Conservation (phyloP, 805 yeast species). For the Candida fluviatilis region DNA sequence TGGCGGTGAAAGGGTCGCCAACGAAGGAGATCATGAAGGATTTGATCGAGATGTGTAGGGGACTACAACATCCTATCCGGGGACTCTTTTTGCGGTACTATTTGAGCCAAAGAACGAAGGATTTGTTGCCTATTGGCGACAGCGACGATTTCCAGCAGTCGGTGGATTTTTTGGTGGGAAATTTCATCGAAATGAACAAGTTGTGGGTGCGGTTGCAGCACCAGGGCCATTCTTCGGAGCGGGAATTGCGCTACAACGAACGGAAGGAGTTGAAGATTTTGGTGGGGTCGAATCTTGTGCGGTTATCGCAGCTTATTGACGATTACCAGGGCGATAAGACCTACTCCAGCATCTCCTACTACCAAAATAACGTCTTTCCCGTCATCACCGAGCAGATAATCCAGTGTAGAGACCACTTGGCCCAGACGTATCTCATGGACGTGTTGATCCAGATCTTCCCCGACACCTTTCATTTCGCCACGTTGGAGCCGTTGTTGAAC, state of each 20-base stretch:
- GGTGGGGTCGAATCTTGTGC: conserved; percentile 88
- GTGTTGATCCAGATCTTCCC: conserved; percentile 94
- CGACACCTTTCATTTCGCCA: conserved; percentile 78
- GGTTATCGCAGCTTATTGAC: conserved; percentile 80
- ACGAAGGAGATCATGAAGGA: conserved; percentile 84
- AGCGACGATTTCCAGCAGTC: conserved; percentile 54
- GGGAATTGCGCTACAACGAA: conserved; percentile 68
- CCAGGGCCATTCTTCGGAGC: conserved; percentile 87
- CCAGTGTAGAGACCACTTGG: conserved; percentile 86
- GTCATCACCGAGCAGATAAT: conserved; percentile 82
- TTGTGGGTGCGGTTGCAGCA: conserved; percentile 96
- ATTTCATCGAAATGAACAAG: conserved; percentile 96
- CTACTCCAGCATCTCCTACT: conserved; percentile 27
- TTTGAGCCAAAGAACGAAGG: conserved; percentile 77
- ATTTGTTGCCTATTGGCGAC: conserved; percentile 45
- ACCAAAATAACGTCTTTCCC: conserved; percentile 62
- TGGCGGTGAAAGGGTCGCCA: conserved; percentile 76
- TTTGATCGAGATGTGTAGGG: conserved; percentile 96
- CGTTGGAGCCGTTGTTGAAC: conserved; percentile 60
- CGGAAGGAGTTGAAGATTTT: conserved; percentile 85
- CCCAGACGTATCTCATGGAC: conserved; percentile 88
- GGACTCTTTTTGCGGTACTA: conserved; percentile 90
- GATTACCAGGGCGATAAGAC: conserved; percentile 45
- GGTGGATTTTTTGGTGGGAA: conserved; percentile 73
- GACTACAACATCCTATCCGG: conserved; percentile 91